Evolutionary conservation across 192 early-diverging fungal species (phyloP), one percentile per base, ranked within the genome.

Genomic region (Rhizophagus sp.): DNA sequence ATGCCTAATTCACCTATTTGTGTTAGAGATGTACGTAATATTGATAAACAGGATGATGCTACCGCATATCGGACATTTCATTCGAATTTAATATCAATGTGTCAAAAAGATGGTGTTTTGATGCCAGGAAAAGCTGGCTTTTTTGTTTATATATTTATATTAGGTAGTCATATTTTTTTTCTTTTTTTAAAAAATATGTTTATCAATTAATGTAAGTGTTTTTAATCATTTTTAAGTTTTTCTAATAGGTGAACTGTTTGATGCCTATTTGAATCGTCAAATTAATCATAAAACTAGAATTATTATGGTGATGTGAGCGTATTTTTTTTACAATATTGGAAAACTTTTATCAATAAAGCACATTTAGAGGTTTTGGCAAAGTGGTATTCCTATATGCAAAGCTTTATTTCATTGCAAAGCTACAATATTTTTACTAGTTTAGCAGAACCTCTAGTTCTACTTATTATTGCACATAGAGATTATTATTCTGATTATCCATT

Each of bases 401-500:
- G 6, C 5, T 64, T 13, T 64, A 64, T 64, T 64, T 64, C n/a
- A 25, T 9, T 64, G 10, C 62, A 64, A 9, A 64, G 62, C 10
- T 64, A 10, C 0, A 64, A 64, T 4, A 64, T 64, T n/a, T 64
- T 64, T 64, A 27, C 7, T 27, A 24, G 62, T 64, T 64, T 64
- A 64, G 62, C 22, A n/a, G 4, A 64, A 64, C 27, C 62, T 64
- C 13, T 64, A 11, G n/a, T 64, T 25, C 4, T 64, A 27, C 4
- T 64, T 10, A 27, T 64, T 6, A 9, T 64, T 22, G n/a, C 62
- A 25, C 19, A 64, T 64, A n/a, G 62, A 7, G 19, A 24, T 25
- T 64, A 25, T 64, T 64, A 64, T 64, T 64, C 62, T 22, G 19
- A 64, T 63, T 64, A n/a, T 64, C 62, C 62, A 22, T 64, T 64